Evolutionary conservation across 192 early-diverging fungal genomes (phyloP), one percentile per base, ranked within the genome.

Genomic region (Umbelopsis sp.): DNA sequence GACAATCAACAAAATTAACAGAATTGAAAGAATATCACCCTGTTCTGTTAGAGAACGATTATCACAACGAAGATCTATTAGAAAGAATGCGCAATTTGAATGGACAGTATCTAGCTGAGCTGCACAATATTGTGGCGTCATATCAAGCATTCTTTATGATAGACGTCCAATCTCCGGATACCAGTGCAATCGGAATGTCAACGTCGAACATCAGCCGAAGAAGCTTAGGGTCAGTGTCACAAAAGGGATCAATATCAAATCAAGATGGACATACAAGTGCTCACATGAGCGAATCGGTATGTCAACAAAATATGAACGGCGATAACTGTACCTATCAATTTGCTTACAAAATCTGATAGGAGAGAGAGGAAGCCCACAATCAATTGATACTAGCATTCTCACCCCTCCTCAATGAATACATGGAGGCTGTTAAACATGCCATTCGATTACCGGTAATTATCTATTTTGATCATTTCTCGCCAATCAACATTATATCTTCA

Each of bases 1-100:
- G 74, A 45, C 74, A 76, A 54, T 2, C 66, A 45, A n/a, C 45
- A 4, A 52, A 50, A n/a, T 31, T 76, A 11, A 43, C 50, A n/a
- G 66, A 44, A 24, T 74, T 50, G 41, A 65, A 68, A 45, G 21
- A 50, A 67, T 7, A 50, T 6, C 44, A 52, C 17, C 12, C 45
- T 0, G 16, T 25, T 31, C 8, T 12, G 17, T 20, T 62, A 20
- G 12, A 34, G 29, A 17, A 14, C 20, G 26, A 20, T 11, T 4
- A 24, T 5, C 8, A 26, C 10, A 53, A 6, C 25, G 56, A 62
- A 0, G 56, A 54, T 25, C 12, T 54, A 12, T n/a, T 9, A 54
- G 52, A 62, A 1, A 34, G 20, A 3, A 62, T 62, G 56, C 14
- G 26, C 1, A 29, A 32, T 4, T 17, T 62, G 9, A 29, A 52